Conservation (phyloP, 1,284 basidiomycete genomes). For the Melampsora americana region DNA sequence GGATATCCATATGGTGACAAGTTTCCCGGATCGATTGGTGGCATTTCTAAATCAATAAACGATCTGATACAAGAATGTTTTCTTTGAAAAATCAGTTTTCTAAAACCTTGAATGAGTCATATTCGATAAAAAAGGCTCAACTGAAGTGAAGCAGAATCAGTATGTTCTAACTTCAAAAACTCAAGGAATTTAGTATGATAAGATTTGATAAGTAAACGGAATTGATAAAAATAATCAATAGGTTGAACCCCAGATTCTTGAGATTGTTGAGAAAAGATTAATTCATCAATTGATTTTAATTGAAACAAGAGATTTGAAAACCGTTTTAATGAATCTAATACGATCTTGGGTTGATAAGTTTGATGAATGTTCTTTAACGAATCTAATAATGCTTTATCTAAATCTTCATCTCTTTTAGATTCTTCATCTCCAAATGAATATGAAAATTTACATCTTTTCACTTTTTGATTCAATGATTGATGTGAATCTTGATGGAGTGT, state of each 20-base stretch:
- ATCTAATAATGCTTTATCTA: slow-evolving; percentile 13
- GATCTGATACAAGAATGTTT: no score
- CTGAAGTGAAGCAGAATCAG: slow-evolving; percentile 24
- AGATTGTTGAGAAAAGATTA: slow-evolving; percentile 2
- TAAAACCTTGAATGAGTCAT: no score
- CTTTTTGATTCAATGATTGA: neutral
- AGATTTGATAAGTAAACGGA: no score
- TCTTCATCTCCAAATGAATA: slow-evolving; percentile 38
- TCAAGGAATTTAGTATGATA: no score
- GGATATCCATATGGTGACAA: slow-evolving; percentile 28
- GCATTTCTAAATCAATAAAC: neutral
- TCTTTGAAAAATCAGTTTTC: neutral
- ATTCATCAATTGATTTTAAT: slow-evolving; percentile 31
- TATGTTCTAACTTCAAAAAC: neutral
- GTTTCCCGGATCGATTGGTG: neutral
- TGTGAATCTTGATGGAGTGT: no score
- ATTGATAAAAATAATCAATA: no score
- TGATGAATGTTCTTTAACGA: slow-evolving; percentile 19
- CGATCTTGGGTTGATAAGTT: neutral
- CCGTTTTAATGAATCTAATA: slow-evolving; percentile 6
- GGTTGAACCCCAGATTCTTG: neutral
- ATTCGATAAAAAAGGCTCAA: slow-evolving; percentile 8
- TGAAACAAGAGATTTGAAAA: slow-evolving; percentile 20
- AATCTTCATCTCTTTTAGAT: slow-evolving; percentile 12
- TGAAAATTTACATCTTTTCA: slow-evolving; percentile 24